Evolutionary conservation across 129 eudicot genomes (phyloP), one percentile per base, ranked within the genome.

Genomic region (Oenanthe sinensis): DNA sequence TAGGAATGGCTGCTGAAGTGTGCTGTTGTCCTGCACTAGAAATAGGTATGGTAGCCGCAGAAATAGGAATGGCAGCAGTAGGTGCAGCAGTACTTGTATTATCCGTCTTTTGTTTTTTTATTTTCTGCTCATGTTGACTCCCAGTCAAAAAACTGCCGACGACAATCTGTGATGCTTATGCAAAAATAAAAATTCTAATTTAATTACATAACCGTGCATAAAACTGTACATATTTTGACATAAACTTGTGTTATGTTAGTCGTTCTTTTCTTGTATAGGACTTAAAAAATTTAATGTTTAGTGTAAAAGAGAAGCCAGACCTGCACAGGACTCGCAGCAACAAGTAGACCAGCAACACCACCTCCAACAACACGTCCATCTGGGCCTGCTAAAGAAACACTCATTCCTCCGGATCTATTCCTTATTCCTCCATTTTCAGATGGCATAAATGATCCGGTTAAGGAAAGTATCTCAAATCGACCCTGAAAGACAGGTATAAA

Each of bases 331-430:
- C 92, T 79, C 26, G 96, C 97, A 72, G 98, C 98, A 44, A 93
- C 93, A 33, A 91, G 86, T 54, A 91, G 78, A 26, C 97, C 97
- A 20, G 96, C 98, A 52, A 94, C 97, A 43, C 97, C 96, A 71
- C 97, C 98, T 2, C 97, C 98, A 45, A 94, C 93, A 76, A 91
- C 97, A 63, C 96, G 96, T 24, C 98, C 97, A 79, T 91, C 97
- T 17, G 96, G 97, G 85, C 97, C 87, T 43, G 93, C 96, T 82
- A 94, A 87, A 0, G 98, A 91, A 77, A 91, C 97, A 48, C 93
- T 94, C 96, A 91, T 89, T 43, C 98, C 96, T 2, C 97, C 97
- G 1, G 96, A 79, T 79, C 92, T 84, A 79, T 93, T 91, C 84
- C 93, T 87, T 73, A 84, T 88, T 67, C 97, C 97, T 30, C 96